Evolutionary conservation across 1,284 basidiomycete species (phyloP), one percentile per base, ranked within the genome.

Genomic region (Meripilus lineatus): DNA sequence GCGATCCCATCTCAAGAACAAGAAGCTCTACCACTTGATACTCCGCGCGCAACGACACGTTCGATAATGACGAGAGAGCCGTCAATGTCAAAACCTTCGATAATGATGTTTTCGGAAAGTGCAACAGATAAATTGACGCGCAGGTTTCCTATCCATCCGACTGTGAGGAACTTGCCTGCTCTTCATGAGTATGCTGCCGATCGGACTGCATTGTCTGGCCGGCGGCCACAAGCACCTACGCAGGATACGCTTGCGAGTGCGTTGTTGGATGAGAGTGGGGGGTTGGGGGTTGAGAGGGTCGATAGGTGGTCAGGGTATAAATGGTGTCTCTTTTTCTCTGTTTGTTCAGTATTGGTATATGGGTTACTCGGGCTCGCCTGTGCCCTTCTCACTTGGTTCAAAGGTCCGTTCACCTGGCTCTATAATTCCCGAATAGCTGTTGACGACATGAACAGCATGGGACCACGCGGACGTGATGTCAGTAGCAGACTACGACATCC

Each of bases 311-410:
- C 76, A 14, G 42, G 50, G 14, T 71, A 72, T 56, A 83, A 82
- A 57, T 81, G 77, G 75, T 72, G 64, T 41, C 59, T 82, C 28
- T 55, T 81, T 8, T 38, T 75, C 15, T 80, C 79, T 4, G 67
- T 78, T 10, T 60, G 63, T 25, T 67, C 69, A 8, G 68, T 81
- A 23, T 71, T 82, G 40, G 56, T 60, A 1, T 79, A 74, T 58
- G 77, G 78, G 3, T 48, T 66, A 3, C 66, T 59, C 2, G 71
- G 69, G 3, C 58, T 82, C 40, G 56, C 70, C 13, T 71, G 68
- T 46, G 68, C 71, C 0, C 56, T 80, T 18, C 59, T 74, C 52
- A 78, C 75, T 4, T 83, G 79, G 79, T 79, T 79, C 57, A 64
- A 71, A 60, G 69, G 79, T 81, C 46, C 49, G 72, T 63, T 15